These are phyloP conservation scores for Trichoderma sp. DNA, from an alignment of 2,329 filamentous ascomycete genomes.

Conservation along the genomic window DNA sequence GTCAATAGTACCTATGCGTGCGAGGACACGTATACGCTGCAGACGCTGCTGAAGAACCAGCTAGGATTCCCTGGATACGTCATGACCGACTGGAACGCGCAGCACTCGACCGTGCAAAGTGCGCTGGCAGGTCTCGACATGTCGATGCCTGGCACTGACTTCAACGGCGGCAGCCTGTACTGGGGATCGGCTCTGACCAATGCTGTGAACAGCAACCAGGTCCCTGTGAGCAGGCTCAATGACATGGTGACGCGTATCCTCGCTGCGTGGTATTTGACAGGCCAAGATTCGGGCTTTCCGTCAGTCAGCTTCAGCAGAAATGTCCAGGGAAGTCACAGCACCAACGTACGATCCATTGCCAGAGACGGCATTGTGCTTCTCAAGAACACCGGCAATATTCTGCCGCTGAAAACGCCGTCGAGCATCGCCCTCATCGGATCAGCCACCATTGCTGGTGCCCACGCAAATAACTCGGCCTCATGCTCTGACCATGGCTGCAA, in stretches of 20 bases:
- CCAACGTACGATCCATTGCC: slow-evolving; percentile 59
- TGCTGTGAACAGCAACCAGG: slow-evolving; percentile 59
- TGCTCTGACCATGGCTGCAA: slow-evolving; percentile 64
- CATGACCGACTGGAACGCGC: slow-evolving; percentile 73
- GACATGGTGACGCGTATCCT: slow-evolving; percentile 68
- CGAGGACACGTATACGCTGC: slow-evolving; percentile 62
- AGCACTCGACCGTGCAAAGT: slow-evolving; percentile 23
- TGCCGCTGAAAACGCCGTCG: slow-evolving; percentile 58
- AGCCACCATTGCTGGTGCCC: slow-evolving; percentile 60
- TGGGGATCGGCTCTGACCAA: slow-evolving; percentile 57
- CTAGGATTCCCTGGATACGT: slow-evolving; percentile 70
- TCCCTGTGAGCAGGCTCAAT: slow-evolving; percentile 62
- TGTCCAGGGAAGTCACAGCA: slow-evolving; percentile 61
- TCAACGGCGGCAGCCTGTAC: slow-evolving; percentile 52
- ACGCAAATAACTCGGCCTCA: slow-evolving; percentile 57
- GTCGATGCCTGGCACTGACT: slow-evolving; percentile 70
- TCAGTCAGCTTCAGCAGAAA: slow-evolving; percentile 55
- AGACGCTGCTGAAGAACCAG: slow-evolving; percentile 66
- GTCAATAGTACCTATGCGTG: slow-evolving; percentile 70
- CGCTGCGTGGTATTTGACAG: slow-evolving; percentile 60
- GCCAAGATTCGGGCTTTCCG: slow-evolving; percentile 55
- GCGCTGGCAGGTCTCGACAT: slow-evolving; percentile 23
- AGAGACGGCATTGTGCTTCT: slow-evolving; percentile 65
- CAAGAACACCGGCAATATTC: slow-evolving; percentile 60
- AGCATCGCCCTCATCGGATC: slow-evolving; percentile 64